Evolutionary conservation across 805 yeast genomes (phyloP).

Genomic region (Zygosaccharomyces rouxii): DNA sequence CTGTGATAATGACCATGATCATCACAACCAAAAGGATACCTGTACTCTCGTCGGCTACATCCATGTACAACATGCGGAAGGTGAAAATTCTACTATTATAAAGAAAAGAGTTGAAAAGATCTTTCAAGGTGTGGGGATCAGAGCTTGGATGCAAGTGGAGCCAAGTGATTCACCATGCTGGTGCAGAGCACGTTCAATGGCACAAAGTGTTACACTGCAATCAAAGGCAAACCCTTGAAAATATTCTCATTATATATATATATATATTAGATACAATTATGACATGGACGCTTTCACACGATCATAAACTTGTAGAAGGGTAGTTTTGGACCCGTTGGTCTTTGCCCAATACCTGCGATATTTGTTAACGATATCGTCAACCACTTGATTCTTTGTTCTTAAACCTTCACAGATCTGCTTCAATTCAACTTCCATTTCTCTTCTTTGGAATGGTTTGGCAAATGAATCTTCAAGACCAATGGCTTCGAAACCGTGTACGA

Average conservation of each 20-base stretch:
- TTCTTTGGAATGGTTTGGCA: slow-evolving; percentile 84
- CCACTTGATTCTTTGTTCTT: slow-evolving; percentile 48
- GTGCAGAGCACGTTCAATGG: slow-evolving; percentile 46
- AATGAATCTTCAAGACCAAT: slow-evolving; percentile 71
- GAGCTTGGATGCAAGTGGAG: slow-evolving; percentile 64
- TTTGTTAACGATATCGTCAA: slow-evolving; percentile 48
- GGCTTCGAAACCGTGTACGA: slow-evolving; percentile 82
- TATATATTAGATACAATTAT: slow-evolving; percentile 1
- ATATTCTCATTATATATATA: neutral
- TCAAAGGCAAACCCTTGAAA: slow-evolving; percentile 9
- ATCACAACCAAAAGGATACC: slow-evolving; percentile 25
- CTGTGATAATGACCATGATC: slow-evolving; percentile 23
- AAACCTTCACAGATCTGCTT: slow-evolving; percentile 65
- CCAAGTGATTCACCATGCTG: slow-evolving; percentile 60
- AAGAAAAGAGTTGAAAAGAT: slow-evolving; percentile 56
- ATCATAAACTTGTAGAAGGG: slow-evolving; percentile 30
- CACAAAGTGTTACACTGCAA: slow-evolving; percentile 9
- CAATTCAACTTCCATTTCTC: slow-evolving; percentile 65
- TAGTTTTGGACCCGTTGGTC: slow-evolving; percentile 28
- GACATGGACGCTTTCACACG: slow-evolving; percentile 23
- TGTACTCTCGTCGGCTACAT: slow-evolving; percentile 66
- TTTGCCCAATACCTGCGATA: slow-evolving; percentile 48
- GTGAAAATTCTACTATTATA: slow-evolving; percentile 59
- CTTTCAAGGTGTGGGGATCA: slow-evolving; percentile 47
- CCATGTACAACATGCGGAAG: slow-evolving; percentile 67